Percentiles rank a stretch among this genome's conserved stretches.
Evolutionary conservation across 208 protist species (phyloP).

Genomic region (Leishmania gerbilli): DNA sequence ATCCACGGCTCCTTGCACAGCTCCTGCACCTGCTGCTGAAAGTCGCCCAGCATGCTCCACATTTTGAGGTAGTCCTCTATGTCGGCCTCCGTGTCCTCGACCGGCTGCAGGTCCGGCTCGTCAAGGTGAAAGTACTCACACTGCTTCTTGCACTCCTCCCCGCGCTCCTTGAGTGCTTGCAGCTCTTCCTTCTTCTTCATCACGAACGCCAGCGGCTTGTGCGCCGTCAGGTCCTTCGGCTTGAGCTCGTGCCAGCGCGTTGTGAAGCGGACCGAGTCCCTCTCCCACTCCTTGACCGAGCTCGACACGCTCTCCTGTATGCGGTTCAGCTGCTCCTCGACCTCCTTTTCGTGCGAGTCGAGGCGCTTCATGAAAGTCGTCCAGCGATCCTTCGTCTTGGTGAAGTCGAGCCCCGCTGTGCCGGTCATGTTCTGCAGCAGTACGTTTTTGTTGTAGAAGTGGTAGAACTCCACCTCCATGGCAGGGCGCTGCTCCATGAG

Average conservation of each 20-base stretch:
- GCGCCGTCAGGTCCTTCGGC: constrained; percentile 87
- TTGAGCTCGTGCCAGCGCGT: constrained; percentile 94
- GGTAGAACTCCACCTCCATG: constrained; percentile 89
- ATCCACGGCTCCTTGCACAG: constrained; percentile 93
- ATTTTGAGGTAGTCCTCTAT: constrained; percentile 85
- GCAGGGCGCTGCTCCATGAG: constrained; percentile 84
- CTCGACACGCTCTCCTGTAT: constrained; percentile 69
- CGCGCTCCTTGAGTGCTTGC: constrained; percentile 58
- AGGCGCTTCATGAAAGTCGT: constrained; percentile 85
- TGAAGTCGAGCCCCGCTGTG: constrained; percentile 70
- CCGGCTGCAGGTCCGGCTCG: constrained; percentile 75
- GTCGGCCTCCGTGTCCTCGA: constrained; percentile 82
- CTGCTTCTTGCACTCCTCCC: constrained; percentile 83
- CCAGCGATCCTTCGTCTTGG: constrained; percentile 73
- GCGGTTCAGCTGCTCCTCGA: constrained; percentile 88
- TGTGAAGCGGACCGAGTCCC: constrained; percentile 90
- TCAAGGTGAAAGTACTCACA: constrained; percentile 93
- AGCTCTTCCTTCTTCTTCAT: constrained; percentile 85
- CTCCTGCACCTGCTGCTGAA: constrained; percentile 78
- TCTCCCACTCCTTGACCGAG: constrained; percentile 77
- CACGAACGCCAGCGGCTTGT: constrained; percentile 80
- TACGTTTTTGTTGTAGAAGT: constrained; percentile 93
- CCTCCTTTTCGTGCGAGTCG: constrained; percentile 92
- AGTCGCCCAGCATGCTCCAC: constrained; percentile 90
- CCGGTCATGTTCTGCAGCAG: constrained; percentile 90